Evolutionary conservation across 495 filamentous ascomycete species (phyloP).

Genomic region (Thermothielavioides terrestris): DNA sequence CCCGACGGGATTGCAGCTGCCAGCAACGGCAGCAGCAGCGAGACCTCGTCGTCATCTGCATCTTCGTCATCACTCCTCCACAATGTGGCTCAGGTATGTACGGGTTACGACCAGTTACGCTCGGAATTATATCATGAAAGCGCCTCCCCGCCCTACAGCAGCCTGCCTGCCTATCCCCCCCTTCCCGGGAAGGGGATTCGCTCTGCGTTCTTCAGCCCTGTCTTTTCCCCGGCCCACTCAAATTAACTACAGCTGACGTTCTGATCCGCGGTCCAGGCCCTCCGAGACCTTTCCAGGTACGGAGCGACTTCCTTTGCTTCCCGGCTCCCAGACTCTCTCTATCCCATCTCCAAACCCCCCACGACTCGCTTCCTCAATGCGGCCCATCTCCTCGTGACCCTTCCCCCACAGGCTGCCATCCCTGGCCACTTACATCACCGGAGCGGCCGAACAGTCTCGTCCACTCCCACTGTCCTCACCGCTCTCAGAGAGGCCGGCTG

Average conservation of each 20-base stretch:
- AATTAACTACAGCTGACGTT: slow-evolving; percentile 17
- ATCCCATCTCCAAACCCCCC: neutral
- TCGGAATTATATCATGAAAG: too few species aligned
- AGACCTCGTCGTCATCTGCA: too few species aligned
- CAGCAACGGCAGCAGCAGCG: too few species aligned
- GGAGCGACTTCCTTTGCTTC: slow-evolving; percentile 19
- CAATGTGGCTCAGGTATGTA: too few species aligned
- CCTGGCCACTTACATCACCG: neutral
- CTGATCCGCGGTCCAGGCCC: slow-evolving; percentile 29
- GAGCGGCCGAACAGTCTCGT: neutral
- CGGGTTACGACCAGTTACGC: too few species aligned
- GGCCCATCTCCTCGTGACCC: too few species aligned
- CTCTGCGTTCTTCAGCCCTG: slow-evolving; percentile 3
- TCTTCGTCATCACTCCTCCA: too few species aligned
- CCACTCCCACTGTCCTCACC: slow-evolving; percentile 1
- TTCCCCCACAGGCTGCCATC: neutral
- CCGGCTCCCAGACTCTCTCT: too few species aligned
- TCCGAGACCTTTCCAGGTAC: slow-evolving; percentile 41
- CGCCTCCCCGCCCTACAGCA: neutral
- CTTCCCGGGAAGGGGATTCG: too few species aligned
- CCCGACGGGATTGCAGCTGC: too few species aligned
- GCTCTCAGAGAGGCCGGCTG: neutral
- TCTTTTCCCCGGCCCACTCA: neutral
- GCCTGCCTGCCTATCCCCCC: too few species aligned
- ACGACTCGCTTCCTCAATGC: neutral